phyloP scores from a whole-genome alignment of 495 filamentous ascomycete species.

The Hypoxylon rickii region DNA sequence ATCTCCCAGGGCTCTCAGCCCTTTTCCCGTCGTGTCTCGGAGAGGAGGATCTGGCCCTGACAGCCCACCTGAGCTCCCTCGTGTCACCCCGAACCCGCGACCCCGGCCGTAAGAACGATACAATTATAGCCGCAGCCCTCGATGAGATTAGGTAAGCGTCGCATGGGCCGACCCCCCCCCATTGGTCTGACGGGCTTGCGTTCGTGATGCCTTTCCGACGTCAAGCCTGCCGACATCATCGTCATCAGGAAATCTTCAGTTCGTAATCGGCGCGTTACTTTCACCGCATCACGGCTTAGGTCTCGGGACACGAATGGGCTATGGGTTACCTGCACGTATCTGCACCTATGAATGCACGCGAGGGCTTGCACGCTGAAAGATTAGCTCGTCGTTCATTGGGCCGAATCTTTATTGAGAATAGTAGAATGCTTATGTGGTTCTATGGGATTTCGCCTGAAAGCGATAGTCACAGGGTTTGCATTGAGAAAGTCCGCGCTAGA shows the following conservation, averaged over 20 bases:
- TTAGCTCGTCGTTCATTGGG: no score
- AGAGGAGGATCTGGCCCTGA: constrained; percentile 29
- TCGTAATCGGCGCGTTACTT: not conserved
- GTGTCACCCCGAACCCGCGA: constrained; percentile 11
- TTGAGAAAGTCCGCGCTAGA: no score
- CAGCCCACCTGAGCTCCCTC: constrained; percentile 23
- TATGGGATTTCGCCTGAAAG: no score
- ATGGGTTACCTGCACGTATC: no score
- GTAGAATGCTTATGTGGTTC: no score
- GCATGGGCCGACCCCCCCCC: not conserved
- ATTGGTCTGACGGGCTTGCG: constrained; percentile 6
- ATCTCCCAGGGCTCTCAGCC: constrained; percentile 29
- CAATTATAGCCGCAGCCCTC: constrained; percentile 4
- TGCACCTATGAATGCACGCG: no score
- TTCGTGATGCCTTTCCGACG: not conserved
- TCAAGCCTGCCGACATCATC: not conserved
- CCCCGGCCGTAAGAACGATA: not conserved
- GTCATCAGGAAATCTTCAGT: not conserved
- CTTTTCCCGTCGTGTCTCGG: constrained; percentile 21
- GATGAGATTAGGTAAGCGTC: constrained; percentile 24
- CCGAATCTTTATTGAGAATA: no score
- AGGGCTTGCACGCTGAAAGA: no score
- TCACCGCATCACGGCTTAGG: no score
- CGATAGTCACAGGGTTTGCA: no score
- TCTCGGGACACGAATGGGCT: no score